Evolutionary conservation across 1,284 basidiomycete genomes (phyloP).

Genomic region (Ustilago sp.): DNA sequence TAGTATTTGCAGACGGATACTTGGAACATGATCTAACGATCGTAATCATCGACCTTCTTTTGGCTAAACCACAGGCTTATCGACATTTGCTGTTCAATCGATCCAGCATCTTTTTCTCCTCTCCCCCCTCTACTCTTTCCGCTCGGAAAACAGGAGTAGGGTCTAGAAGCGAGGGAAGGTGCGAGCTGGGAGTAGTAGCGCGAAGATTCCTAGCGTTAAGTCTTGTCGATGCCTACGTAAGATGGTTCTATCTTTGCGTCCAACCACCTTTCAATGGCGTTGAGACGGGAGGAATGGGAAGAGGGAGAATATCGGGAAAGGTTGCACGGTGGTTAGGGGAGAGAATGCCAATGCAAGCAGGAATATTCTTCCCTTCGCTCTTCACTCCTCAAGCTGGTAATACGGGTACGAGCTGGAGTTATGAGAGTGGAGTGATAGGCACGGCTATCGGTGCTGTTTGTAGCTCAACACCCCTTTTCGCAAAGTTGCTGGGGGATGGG

Average conservation of each 20-base stretch:
- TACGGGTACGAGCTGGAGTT: not conserved
- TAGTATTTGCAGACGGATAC: slow-evolving; percentile 81
- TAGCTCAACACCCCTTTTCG: slow-evolving; percentile 8
- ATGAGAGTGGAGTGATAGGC: not conserved
- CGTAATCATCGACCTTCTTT: slow-evolving; percentile 83
- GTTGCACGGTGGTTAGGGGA: not conserved
- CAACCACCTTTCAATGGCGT: slow-evolving; percentile 57
- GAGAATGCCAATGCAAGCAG: slow-evolving; percentile 23
- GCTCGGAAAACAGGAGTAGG: not conserved
- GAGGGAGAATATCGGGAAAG: not conserved
- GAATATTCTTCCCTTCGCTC: slow-evolving; percentile 30
- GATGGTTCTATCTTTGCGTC: slow-evolving; percentile 67
- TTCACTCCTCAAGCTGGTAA: slow-evolving; percentile 11
- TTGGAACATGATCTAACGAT: slow-evolving; percentile 86
- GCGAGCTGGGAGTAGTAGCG: slow-evolving; percentile 8
- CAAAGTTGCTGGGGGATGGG: not conserved
- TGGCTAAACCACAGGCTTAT: slow-evolving; percentile 87
- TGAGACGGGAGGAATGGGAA: no score
- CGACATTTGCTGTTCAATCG: slow-evolving; percentile 90
- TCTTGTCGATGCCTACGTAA: slow-evolving; percentile 49
- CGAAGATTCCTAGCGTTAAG: slow-evolving; percentile 27
- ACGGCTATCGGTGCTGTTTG: slow-evolving; percentile 12
- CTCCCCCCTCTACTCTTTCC: not conserved
- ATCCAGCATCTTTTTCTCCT: slow-evolving; percentile 3
- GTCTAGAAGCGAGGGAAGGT: not conserved